Percentiles rank a stretch among this genome's conserved stretches.
Conservation (phyloP, 768 basidiomycete species). For the Auricularia heimuer region DNA sequence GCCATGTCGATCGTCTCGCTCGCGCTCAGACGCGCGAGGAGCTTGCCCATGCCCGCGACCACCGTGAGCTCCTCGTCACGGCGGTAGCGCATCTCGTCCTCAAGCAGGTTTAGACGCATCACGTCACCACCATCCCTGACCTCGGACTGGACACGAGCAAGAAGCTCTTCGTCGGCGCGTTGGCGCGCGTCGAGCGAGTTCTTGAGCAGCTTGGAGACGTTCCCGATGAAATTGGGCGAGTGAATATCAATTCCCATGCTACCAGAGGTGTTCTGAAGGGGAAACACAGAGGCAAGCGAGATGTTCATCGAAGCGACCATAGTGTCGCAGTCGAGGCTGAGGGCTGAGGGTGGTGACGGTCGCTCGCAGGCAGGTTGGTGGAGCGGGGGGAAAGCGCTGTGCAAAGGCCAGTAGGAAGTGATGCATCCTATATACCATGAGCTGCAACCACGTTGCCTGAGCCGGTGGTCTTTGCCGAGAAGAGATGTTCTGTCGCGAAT, state of each 20-base stretch:
- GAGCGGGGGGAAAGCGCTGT: neutral
- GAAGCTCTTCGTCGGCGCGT: neutral
- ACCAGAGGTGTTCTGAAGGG: neutral
- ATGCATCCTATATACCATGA: neutral
- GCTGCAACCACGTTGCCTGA: neutral
- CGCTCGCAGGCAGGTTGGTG: neutral
- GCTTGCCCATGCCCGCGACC: neutral
- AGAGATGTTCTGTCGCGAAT: too few species aligned
- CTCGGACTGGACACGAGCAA: neutral
- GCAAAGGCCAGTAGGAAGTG: too few species aligned
- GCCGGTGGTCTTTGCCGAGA: too few species aligned
- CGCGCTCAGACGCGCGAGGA: neutral
- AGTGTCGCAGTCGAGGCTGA: neutral
- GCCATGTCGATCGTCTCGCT: neutral
- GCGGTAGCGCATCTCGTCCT: neutral
- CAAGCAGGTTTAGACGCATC: neutral
- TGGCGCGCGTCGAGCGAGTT: neutral
- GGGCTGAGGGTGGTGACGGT: too few species aligned
- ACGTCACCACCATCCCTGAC: neutral
- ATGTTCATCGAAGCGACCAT: neutral
- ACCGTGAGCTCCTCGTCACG: neutral
- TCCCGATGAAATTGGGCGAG: neutral
- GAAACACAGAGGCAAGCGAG: neutral
- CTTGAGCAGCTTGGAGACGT: neutral
- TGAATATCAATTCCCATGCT: neutral